Evolutionary conservation across 371 early-diverging fungal species (phyloP).

Genomic region (Mortierella sp.): DNA sequence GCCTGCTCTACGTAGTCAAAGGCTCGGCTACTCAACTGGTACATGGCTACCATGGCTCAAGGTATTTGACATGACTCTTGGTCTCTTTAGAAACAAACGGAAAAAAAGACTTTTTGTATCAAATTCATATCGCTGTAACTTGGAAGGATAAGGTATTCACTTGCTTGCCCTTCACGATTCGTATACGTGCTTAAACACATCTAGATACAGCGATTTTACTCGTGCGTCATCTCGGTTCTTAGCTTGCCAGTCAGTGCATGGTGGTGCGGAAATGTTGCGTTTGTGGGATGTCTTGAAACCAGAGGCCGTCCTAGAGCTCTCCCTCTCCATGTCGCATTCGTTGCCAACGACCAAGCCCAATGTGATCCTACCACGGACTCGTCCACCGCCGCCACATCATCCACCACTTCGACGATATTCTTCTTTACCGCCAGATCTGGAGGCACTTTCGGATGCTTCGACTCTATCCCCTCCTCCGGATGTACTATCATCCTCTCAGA

Average conservation of each 20-base stretch:
- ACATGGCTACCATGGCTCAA: conserved; percentile 27
- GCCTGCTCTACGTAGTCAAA: conserved; percentile 27
- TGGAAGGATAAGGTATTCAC: no score
- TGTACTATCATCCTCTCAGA: conserved; percentile 8
- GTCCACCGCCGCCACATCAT: no score
- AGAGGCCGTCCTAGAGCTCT: conserved; percentile 13
- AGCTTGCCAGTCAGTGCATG: conserved; percentile 14
- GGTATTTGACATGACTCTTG: conserved; percentile 9
- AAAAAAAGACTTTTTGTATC: no score
- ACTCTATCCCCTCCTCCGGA: conserved; percentile 30
- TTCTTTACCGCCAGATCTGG: not conserved
- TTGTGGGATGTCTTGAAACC: conserved; percentile 37
- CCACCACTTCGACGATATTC: no score
- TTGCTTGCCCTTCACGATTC: no score
- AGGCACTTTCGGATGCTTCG: conserved; percentile 18
- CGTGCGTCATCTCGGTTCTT: conserved; percentile 26
- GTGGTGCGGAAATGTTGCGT: conserved; percentile 13
- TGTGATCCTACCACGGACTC: no score
- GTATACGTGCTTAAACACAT: no score
- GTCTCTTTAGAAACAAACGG: no score
- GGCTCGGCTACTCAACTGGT: conserved; percentile 17
- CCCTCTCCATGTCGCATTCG: not conserved
- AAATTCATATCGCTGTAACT: no score
- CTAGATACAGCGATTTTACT: conserved; percentile 6
- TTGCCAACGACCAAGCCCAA: no score